These are phyloP conservation scores for Fusarium sp. DNA, from an alignment of 2,329 filamentous ascomycete genomes.

Conservation along the genomic window DNA sequence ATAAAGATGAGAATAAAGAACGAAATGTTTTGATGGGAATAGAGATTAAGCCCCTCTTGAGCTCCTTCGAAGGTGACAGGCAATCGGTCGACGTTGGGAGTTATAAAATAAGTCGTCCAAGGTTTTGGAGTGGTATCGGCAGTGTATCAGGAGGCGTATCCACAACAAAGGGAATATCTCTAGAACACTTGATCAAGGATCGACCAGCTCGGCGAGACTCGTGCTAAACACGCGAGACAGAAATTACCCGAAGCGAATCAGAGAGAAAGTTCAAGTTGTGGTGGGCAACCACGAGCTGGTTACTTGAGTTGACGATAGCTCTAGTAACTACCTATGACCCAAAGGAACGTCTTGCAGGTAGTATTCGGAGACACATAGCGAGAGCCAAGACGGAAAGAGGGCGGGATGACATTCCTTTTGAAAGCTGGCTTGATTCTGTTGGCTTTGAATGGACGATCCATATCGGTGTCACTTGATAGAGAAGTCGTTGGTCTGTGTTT, in stretches of 20 bases:
- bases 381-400: constrained; percentile 16
- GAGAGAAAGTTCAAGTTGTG: not conserved
- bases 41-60: not conserved
- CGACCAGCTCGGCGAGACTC: constrained; percentile 28
- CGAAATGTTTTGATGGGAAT: constrained; percentile 22
- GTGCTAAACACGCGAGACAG: constrained; percentile 23
- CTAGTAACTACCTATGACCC: not conserved
- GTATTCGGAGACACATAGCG: constrained; percentile 1
- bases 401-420: constrained; percentile 36
- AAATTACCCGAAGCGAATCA: constrained; percentile 26
- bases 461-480: constrained; percentile 20
- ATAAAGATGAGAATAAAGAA: constrained; percentile 6
- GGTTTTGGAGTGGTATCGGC: constrained; percentile 27
- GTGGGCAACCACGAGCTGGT: not conserved
- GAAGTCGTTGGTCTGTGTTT: constrained; percentile 37
- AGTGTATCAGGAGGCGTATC: constrained; percentile 37
- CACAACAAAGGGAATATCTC: constrained; percentile 18
- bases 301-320: constrained; percentile 1
- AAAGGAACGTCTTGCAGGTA: not conserved
- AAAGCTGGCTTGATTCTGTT: constrained; percentile 2
- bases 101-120: constrained; percentile 40
- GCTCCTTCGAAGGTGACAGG: constrained; percentile 16
- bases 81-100: constrained; percentile 21
- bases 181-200: constrained; percentile 25
- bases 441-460: constrained; percentile 8